Base-by-base conservation (phyloP, 805 yeast genomes). In the Starmerella roubikii region DNA sequence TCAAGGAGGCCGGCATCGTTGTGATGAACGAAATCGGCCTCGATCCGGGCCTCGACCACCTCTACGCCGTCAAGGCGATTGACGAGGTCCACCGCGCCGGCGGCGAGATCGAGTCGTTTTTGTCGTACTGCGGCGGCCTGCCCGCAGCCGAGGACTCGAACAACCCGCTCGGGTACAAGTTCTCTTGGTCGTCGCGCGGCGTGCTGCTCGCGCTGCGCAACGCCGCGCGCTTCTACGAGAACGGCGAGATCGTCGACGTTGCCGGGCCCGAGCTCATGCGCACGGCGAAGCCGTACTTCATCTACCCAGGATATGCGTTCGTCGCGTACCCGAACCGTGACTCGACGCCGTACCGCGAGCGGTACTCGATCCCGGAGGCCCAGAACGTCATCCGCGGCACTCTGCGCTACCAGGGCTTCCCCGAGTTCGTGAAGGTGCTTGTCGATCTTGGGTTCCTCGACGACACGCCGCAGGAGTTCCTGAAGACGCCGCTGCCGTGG, bases 131-230 rank as follows among this genome's bases (percentile, higher is more conserved):
- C 67, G 98, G 98, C 66, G 98, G 98, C 55, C 72, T 91, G 56
- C 97, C 97, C 49, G 91, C 98, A 24, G 96, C 98, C 48, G 98
- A 88, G 67, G 74, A 78, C 63, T 88, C 97, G 23, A 94, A 85
- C 67, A 91, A 91, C 67, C 98, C 98, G 42, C 71, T 91, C 60
- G 98, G 98, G 53, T 91, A 91, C 76, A 91, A 91, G 70, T 91
- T 91, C 67, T 86, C 97, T 31, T 91, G 98, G 98, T 84, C 96
- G 24, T 86, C 97, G 27, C 78, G 98, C 65, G 98, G 98, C 65
- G 97, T 91, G 30, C 67, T 91, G 57, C 72, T 91, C 55, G 98
- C 98, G 16, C 72, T 91, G 59, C 79, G 94, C 72, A 93, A 91
- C 69, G 67, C 79, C 46, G 98, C 97, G 48, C 76, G 75, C 54